Evolutionary conservation across 176 grass and related monocot species (phyloP), one percentile per base, ranked within the genome.

Genomic region (Triticum aestivum): DNA sequence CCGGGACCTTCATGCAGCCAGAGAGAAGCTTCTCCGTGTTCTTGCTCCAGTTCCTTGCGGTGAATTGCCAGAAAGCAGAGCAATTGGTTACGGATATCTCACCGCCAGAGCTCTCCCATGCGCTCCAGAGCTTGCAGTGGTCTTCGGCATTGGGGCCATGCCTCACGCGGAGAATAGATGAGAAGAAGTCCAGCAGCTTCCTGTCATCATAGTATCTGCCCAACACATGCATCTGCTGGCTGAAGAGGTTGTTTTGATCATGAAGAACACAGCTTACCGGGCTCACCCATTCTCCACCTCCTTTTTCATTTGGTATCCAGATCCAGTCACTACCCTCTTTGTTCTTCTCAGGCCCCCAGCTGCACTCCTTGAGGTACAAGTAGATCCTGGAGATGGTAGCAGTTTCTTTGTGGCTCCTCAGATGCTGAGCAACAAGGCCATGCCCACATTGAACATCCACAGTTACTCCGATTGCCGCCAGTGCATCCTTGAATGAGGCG

Each of bases 301-400:
- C 65, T 0, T 1, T 39, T 78, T 71, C 44, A 13, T 49, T 83
- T 74, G 92, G 92, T 68, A 92, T 73, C 94, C 94, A 97, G 10
- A 97, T 89, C 92, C 85, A 94, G 13, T 84, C 79, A 54, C 3
- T 21, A 0, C 54, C 17, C 5, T 20, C 47, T 72, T 64, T 32
- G 13, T 89, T 70, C 20, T 83, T 70, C 20, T 86, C 14, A 24
- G 90, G 80, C 18, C 23, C 1, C 94, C 92, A 97, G 5, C 87
- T 68, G 77, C 65, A 74, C 34, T 89, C 32, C 54, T 32, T 45
- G 66, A 97, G 78, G 83, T 85, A 89, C 49, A 51, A 21, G 82
- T 97, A 97, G 58, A 94, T 89, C 75, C 90, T 35, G 5, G 66
- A 86, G 54, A 97, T 91, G 49, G 90, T 79, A 71, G 61, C 84